phyloP scores from a whole-genome alignment of 2,329 filamentous ascomycete genomes.

The Diaporthe sp. region DNA sequence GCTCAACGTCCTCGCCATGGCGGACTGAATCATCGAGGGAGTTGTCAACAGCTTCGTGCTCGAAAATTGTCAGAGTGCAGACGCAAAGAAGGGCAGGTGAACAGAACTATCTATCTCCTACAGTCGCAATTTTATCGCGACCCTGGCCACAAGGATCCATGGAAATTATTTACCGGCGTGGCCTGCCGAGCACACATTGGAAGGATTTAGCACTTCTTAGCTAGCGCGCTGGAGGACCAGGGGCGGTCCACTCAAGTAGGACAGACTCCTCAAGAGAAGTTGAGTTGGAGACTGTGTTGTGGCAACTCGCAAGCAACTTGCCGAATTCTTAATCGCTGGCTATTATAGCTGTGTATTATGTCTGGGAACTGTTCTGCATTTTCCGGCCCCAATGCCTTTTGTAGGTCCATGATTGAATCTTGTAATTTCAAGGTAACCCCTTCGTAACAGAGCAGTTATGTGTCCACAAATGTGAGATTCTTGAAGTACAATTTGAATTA shows the following conservation, averaged over 20 bases:
- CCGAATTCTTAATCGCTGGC: not conserved
- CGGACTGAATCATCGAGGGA: not conserved
- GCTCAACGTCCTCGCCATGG: slow-evolving; percentile 17
- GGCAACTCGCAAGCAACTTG: not conserved
- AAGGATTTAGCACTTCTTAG: slow-evolving; percentile 26
- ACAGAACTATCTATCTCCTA: not conserved
- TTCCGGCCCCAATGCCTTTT: not conserved
- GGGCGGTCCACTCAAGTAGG: not conserved
- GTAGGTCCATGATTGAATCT: not conserved
- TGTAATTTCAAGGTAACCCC: not conserved
- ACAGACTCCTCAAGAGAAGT: not conserved
- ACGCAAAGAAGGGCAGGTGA: not conserved
- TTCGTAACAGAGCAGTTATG: not conserved
- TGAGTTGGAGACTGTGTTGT: slow-evolving; percentile 6
- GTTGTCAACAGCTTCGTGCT: not conserved
- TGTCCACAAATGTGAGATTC: too few relatives aligned
- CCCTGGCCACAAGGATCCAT: not conserved
- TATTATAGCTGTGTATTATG: not conserved
- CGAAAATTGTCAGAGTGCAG: not conserved
- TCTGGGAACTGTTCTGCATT: not conserved
- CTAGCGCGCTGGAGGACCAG: slow-evolving; percentile 8
- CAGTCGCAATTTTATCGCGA: not conserved
- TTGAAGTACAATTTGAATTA: not conserved
- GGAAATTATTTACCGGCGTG: slow-evolving; percentile 1
- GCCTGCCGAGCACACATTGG: slow-evolving; percentile 10